Conservation (phyloP, 129 eudicot species). For the Tagetes erecta region DNA sequence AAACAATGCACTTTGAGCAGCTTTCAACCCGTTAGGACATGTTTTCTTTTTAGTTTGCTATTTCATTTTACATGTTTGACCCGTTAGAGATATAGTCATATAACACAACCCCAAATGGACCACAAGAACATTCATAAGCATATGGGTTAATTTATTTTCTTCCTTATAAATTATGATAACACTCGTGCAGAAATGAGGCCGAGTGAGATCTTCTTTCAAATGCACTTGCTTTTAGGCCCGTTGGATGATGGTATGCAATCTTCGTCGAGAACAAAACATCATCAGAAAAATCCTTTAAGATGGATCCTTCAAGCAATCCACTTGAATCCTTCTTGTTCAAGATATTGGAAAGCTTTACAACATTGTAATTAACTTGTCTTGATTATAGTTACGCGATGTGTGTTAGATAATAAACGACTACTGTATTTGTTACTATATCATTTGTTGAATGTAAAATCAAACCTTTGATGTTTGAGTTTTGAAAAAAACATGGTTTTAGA, state of each 20-base stretch:
- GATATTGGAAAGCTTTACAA: constrained; percentile 82
- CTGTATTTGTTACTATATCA: background rate
- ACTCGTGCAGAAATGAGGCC: constrained; percentile 64
- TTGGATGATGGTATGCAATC: constrained; percentile 28
- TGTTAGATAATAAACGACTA: constrained; percentile 10
- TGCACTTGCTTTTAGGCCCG: constrained; percentile 64
- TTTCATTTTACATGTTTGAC: background rate
- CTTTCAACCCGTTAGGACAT: background rate
- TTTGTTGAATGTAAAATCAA: constrained; percentile 14
- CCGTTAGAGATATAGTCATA: background rate
- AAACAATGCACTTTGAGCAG: background rate
- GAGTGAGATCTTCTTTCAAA: constrained; percentile 75
- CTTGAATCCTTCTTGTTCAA: constrained; percentile 77
- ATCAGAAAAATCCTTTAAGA: constrained; percentile 40
- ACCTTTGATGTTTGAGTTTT: background rate
- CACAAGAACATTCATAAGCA: background rate
- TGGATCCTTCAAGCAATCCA: constrained; percentile 86
- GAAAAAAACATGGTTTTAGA: too few species aligned
- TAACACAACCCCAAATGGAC: background rate
- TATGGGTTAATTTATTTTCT: background rate
- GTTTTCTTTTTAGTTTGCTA: background rate
- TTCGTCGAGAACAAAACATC: constrained; percentile 30
- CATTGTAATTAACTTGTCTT: constrained; percentile 14
- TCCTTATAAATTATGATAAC: constrained; percentile 6
- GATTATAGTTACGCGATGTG: background rate